These are phyloP conservation scores for Persicaria tinctoria DNA, from an alignment of 148 eudicot species.

Conservation along the genomic window DNA sequence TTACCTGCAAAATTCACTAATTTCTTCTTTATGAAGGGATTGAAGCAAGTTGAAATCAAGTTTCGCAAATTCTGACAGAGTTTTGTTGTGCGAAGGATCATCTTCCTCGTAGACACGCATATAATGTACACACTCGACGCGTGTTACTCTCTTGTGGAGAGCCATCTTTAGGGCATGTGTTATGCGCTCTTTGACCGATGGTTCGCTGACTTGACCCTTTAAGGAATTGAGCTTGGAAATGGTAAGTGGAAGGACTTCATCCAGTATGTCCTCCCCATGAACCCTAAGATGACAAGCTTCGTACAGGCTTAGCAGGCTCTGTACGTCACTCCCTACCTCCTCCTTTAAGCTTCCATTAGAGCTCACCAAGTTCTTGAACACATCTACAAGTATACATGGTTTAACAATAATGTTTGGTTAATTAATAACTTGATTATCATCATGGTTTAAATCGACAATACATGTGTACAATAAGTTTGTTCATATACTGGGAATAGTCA, in stretches of 20 bases:
- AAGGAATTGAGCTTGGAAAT: constrained; percentile 6
- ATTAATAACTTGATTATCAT: no score
- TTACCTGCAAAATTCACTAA: constrained; percentile 21
- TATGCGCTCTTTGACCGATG: constrained; percentile 4
- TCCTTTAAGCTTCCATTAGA: constrained; percentile 15
- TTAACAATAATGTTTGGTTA: background rate
- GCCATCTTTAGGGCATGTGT: constrained; percentile 19
- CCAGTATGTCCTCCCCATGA: constrained; percentile 31
- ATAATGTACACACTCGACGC: constrained; percentile 20
- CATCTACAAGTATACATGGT: constrained; percentile 1
- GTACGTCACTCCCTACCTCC: background rate
- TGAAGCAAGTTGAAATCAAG: constrained; percentile 30
- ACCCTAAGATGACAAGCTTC: constrained; percentile 31
- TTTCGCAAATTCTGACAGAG: constrained; percentile 22
- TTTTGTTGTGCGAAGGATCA: constrained; percentile 11
- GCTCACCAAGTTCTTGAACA: constrained; percentile 22
- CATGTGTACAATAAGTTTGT: no score
- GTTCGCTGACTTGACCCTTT: background rate
- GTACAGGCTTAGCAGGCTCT: constrained; percentile 28
- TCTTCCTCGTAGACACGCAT: constrained; percentile 24
- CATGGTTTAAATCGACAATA: no score
- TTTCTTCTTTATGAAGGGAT: constrained; percentile 22
- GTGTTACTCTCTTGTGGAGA: constrained; percentile 18
- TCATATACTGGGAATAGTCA: background rate
- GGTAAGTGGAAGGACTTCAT: constrained; percentile 29